A percentile compares a stretch with the other conserved stretches of the same genome.
Conservation (phyloP, 108 stramenopile species). For the Cyclotella kingstonii region DNA sequence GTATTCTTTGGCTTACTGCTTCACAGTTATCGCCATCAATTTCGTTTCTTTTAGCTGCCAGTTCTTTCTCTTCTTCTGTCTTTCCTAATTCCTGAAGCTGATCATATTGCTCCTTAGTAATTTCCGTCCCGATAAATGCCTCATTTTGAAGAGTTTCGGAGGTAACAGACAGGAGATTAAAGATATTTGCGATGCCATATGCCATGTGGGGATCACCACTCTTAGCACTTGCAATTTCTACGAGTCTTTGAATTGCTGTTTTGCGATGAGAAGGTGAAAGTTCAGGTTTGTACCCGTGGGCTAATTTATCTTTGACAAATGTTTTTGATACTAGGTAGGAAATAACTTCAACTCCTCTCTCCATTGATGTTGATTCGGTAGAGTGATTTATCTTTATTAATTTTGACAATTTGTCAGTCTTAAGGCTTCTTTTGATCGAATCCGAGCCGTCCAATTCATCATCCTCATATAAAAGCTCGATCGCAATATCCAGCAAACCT, state of each 20-base stretch:
- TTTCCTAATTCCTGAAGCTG: conserved; percentile 85
- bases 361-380: conserved; percentile 60
- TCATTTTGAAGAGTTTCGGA: conserved; percentile 82
- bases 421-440: neutral
- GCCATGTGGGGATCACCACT: conserved; percentile 66
- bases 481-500: conserved; percentile 71
- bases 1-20: conserved; percentile 65
- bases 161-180: conserved; percentile 82
- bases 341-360: conserved; percentile 92
- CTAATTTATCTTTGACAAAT: conserved; percentile 86
- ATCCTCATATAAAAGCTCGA: conserved; percentile 70
- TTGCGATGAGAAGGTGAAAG: conserved; percentile 27
- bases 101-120: conserved; percentile 95
- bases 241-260: conserved; percentile 71
- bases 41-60: conserved; percentile 51
- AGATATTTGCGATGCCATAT: conserved; percentile 86
- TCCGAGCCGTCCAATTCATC: conserved; percentile 22
- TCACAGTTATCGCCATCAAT: conserved; percentile 60
- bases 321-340: conserved; percentile 86
- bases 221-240: conserved; percentile 61
- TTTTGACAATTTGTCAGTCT: neutral
- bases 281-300: conserved; percentile 69
- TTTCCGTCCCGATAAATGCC: conserved; percentile 90
- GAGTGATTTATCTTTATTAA: neutral
- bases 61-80: conserved; percentile 81